Conservation (phyloP, 1,284 basidiomycete species). For the Sporisorium reilianum region DNA sequence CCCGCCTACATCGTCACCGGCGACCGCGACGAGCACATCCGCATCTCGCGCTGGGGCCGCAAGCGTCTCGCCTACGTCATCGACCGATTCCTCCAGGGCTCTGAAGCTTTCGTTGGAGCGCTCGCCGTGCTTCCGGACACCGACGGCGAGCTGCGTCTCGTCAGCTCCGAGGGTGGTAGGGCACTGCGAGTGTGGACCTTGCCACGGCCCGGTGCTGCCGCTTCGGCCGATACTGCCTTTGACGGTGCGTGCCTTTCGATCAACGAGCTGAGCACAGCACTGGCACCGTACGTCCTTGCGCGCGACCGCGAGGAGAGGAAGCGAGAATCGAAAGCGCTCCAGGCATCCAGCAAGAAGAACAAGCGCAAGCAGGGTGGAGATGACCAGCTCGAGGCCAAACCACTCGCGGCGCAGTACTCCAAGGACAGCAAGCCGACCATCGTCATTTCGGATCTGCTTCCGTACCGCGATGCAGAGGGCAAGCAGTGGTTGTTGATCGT, state of each 20-base stretch:
- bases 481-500: conserved; percentile 46
- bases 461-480: conserved; percentile 35
- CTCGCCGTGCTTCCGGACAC: conserved; percentile 39
- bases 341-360: conserved; percentile 43
- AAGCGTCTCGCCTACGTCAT: conserved; percentile 57
- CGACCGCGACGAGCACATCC: conserved; percentile 68
- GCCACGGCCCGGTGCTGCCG: conserved; percentile 19
- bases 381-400: conserved; percentile 16
- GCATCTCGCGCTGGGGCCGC: conserved; percentile 65
- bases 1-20: conserved; percentile 53
- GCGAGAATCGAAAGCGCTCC: conserved; percentile 33
- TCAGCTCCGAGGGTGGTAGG: conserved; percentile 60
- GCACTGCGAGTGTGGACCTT: conserved; percentile 52
- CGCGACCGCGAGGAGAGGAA: conserved; percentile 52
- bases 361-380: conserved; percentile 31
- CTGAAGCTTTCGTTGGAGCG: conserved; percentile 56
- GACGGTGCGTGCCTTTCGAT: conserved; percentile 37
- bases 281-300: conserved; percentile 38
- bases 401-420: conserved; percentile 31
- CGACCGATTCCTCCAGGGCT: conserved; percentile 61
- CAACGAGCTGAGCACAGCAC: conserved; percentile 34
- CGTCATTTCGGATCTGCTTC: conserved; percentile 51
- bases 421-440: conserved; percentile 42
- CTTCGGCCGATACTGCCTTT: conserved; percentile 15
- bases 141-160: conserved; percentile 30